A percentile compares a stretch with the other conserved stretches of the same genome.
These are phyloP conservation scores for Microthyrium microscopicum DNA, from an alignment of 2,329 filamentous ascomycete species.

Conservation along the genomic window DNA sequence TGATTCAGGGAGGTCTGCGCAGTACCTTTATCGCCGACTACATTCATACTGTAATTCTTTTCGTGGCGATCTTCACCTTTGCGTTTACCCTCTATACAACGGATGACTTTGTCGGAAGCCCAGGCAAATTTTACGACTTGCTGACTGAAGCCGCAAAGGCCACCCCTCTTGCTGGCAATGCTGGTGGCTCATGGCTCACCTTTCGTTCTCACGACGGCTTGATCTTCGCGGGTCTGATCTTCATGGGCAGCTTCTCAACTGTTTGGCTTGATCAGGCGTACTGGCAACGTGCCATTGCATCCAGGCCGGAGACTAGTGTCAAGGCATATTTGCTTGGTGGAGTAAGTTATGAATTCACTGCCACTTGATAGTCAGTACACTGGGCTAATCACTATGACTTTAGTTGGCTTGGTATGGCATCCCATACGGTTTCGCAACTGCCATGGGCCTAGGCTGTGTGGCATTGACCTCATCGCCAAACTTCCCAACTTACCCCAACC, in stretches of 20 bases:
- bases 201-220: conserved; percentile 36
- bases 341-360: too few species aligned
- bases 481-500: conserved; percentile 19
- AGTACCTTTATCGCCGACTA: conserved; percentile 16
- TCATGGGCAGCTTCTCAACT: conserved; percentile 21
- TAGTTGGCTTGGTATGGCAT: conserved; percentile 23
- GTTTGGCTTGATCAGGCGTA: conserved; percentile 26
- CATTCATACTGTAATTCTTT: conserved; percentile 34
- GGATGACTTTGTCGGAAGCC: conserved; percentile 29
- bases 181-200: conserved; percentile 36
- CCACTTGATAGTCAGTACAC: too few species aligned
- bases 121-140: conserved; percentile 32
- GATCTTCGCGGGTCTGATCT: conserved; percentile 26
- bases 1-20: conserved; percentile 13
- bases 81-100: conserved; percentile 29
- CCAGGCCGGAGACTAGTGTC: conserved; percentile 23
- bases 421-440: conserved; percentile 21
- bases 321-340: conserved; percentile 27
- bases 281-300: conserved; percentile 29
- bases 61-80: conserved; percentile 35
- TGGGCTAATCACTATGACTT: too few species aligned
- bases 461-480: conserved; percentile 14
- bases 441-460: conserved; percentile 20
- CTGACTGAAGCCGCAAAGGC: conserved; percentile 27
- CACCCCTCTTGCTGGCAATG: conserved; percentile 34